These are phyloP conservation scores for Fereydounia khargensis DNA, from an alignment of 1,284 basidiomycete genomes.

Conservation along the genomic window DNA sequence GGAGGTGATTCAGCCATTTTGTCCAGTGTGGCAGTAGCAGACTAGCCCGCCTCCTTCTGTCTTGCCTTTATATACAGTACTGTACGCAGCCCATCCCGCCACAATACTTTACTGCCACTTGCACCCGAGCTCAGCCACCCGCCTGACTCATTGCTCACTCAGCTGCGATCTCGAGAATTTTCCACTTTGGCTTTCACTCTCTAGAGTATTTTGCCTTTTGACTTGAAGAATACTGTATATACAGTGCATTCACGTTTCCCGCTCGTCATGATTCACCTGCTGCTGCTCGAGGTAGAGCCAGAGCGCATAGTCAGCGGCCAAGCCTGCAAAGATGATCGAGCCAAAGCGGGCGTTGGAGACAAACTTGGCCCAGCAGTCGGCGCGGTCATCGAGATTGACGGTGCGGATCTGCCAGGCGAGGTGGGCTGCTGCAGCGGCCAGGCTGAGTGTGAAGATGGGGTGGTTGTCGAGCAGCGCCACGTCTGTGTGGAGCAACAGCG, in stretches of 20 bases:
- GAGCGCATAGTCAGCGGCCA: conserved; percentile 70
- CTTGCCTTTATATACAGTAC: neutral
- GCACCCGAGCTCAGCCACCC: too few relatives aligned
- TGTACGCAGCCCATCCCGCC: neutral
- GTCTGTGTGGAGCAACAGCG: neutral
- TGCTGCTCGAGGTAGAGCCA: conserved; percentile 19
- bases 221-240: too few relatives aligned
- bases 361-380: conserved; percentile 92
- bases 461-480: conserved; percentile 47
- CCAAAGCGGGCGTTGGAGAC: conserved; percentile 83
- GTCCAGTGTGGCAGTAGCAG: too few relatives aligned
- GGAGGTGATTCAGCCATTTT: conserved; percentile 37
- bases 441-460: conserved; percentile 73
- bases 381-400: conserved; percentile 69
- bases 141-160: too few relatives aligned
- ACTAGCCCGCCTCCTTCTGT: neutral
- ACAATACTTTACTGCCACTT: too few relatives aligned
- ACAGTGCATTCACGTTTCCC: too few relatives aligned
- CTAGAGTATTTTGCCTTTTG: too few relatives aligned
- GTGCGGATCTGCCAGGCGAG: conserved; percentile 74
- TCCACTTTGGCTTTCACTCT: too few relatives aligned
- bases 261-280: neutral
- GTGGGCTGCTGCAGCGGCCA: conserved; percentile 72
- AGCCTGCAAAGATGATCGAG: conserved; percentile 82
- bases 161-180: too few relatives aligned